A percentile compares a stretch with the other conserved stretches of the same genome.
Evolutionary conservation across 2,329 filamentous ascomycete genomes (phyloP).

Genomic region (Pseudonectria buxi): DNA sequence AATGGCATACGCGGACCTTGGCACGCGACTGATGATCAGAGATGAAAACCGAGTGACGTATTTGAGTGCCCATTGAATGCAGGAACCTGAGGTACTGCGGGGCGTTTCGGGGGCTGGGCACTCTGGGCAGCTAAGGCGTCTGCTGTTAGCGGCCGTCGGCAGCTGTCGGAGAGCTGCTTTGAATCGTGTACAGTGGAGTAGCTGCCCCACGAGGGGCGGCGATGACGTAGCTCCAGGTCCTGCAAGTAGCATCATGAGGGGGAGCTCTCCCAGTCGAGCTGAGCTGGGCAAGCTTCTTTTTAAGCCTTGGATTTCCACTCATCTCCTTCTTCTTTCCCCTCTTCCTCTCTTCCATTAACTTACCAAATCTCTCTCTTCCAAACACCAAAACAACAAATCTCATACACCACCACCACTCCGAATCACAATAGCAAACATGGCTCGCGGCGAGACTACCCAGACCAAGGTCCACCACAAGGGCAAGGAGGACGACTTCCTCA

Average conservation of each 20-base stretch:
- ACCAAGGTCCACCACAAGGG: conserved; percentile 86
- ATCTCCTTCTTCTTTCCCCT: conserved; percentile 4
- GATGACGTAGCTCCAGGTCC: too few species aligned
- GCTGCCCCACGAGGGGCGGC: too few species aligned
- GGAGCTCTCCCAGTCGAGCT: conserved; percentile 15
- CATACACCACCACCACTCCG: conserved; percentile 8
- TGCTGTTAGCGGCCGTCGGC: too few species aligned
- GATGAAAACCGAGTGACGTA: too few species aligned
- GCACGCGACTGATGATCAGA: conserved; percentile 13
- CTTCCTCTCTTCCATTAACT: conserved; percentile 5
- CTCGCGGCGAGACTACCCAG: conserved; percentile 62
- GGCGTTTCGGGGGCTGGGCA: conserved; percentile 1
- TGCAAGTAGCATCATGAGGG: too few species aligned
- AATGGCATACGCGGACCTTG: conserved; percentile 4
- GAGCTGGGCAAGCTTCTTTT: conserved; percentile 18
- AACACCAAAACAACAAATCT: conserved; percentile 7
- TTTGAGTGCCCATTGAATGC: neutral
- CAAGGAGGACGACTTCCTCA: conserved; percentile 49
- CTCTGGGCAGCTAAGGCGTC: too few species aligned
- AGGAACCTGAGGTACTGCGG: conserved; percentile 1
- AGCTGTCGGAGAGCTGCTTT: too few species aligned
- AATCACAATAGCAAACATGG: conserved; percentile 43
- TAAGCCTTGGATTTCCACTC: conserved; percentile 13
- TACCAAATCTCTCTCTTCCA: conserved; percentile 2
- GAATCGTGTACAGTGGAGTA: too few species aligned